Evolutionary conservation across 345 rosid genomes (phyloP).

Genomic region (Ceriops zippeliana): DNA sequence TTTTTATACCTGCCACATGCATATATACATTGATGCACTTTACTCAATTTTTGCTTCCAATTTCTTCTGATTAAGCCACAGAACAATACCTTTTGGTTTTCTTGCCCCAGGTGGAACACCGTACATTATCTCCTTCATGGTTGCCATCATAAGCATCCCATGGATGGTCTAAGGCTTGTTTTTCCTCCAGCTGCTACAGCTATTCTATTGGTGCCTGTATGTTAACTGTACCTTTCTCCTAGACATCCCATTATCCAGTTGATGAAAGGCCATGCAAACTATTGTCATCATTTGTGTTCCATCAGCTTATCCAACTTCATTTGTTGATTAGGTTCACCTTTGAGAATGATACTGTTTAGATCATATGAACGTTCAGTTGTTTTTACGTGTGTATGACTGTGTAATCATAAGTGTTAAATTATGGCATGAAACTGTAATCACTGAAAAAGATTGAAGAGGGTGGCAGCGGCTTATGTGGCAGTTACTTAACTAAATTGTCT

Average conservation of each 20-base stretch:
- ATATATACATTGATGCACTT: not conserved
- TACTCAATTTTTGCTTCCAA: not conserved
- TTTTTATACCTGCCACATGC: not conserved
- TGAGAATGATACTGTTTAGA: not conserved
- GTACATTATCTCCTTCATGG: constrained; percentile 83
- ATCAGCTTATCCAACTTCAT: not conserved
- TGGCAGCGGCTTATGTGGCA: too few relatives aligned
- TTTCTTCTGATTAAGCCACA: not conserved
- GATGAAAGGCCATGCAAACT: not conserved
- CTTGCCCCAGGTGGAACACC: constrained; percentile 66
- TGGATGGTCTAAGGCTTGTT: constrained; percentile 81
- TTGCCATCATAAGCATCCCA: constrained; percentile 91
- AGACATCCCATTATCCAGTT: not conserved
- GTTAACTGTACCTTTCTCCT: constrained; percentile 8
- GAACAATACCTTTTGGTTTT: not conserved
- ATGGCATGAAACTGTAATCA: too few relatives aligned
- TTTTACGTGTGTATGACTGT: not conserved
- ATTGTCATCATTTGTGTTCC: not conserved
- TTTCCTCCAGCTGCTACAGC: constrained; percentile 85
- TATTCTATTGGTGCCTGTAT: constrained; percentile 56
- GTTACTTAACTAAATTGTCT: too few relatives aligned
- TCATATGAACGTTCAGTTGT: not conserved
- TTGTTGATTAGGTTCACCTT: not conserved
- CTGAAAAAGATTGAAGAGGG: too few relatives aligned
- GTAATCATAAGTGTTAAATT: not conserved